Percentiles rank a stretch among this genome's conserved stretches.
phyloP scores from a whole-genome alignment of 345 rosid species.

The Camelina neglecta region DNA sequence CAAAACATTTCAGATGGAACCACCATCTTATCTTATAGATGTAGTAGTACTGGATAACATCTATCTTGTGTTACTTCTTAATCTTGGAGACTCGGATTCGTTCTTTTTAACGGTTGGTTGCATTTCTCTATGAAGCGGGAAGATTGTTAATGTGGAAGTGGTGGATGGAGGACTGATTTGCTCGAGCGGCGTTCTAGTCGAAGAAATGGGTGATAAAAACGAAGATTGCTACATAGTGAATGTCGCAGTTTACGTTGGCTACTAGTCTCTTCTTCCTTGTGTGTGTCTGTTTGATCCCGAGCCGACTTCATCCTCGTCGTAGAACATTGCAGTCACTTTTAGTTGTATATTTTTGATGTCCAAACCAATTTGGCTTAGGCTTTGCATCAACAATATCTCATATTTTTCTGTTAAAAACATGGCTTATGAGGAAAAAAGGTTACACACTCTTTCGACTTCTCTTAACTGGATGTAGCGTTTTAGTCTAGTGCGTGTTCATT shows the following conservation, averaged over 20 bases:
- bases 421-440: not conserved
- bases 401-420: not conserved
- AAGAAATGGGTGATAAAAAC: conserved; percentile 91
- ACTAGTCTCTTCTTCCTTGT: conserved; percentile 46
- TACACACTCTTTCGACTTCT: not conserved
- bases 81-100: not conserved
- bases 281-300: not conserved
- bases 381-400: conserved; percentile 9
- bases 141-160: conserved; percentile 67
- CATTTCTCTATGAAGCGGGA: conserved; percentile 53
- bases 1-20: not conserved
- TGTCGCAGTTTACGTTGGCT: conserved; percentile 84
- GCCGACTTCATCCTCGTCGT: not conserved
- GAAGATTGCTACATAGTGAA: conserved; percentile 91
- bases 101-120: not conserved
- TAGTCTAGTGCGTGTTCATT: conserved; percentile 1
- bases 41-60: not conserved
- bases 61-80: conserved; percentile 10
- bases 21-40: not conserved
- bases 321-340: not conserved
- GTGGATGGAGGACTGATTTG: conserved; percentile 90
- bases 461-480: not conserved
- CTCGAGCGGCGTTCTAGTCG: conserved; percentile 79
- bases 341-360: conserved; percentile 11
- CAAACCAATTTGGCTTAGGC: conserved; percentile 9